phyloP scores from a whole-genome alignment of 2,329 filamentous ascomycete species.

The Exophiala sp. region DNA sequence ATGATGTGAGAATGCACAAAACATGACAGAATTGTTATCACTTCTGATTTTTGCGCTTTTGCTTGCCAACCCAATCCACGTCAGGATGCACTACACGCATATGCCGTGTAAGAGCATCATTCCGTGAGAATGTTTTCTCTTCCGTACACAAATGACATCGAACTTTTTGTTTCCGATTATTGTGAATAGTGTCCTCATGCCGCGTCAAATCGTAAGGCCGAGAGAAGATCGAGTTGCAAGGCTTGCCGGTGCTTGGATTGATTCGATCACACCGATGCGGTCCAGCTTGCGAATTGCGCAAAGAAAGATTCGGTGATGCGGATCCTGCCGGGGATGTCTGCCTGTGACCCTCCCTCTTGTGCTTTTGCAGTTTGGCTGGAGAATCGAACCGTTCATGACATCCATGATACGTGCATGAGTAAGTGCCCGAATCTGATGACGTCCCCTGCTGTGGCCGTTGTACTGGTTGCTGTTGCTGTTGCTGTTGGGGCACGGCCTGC shows the following conservation, averaged over 20 bases:
- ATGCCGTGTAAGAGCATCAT: slow-evolving; percentile 89
- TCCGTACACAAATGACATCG: slow-evolving; percentile 89
- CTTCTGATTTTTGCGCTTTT: slow-evolving; percentile 25
- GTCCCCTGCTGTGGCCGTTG: slow-evolving; percentile 59
- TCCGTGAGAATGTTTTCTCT: slow-evolving; percentile 94
- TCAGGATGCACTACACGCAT: slow-evolving; percentile 94
- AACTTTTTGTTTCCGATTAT: slow-evolving; percentile 89
- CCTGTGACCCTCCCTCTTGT: slow-evolving; percentile 90
- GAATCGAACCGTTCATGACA: slow-evolving; percentile 87
- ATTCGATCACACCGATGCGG: slow-evolving; percentile 90
- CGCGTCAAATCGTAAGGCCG: slow-evolving; percentile 93
- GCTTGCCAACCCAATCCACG: slow-evolving; percentile 72
- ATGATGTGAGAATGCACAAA: neutral
- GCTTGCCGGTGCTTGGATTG: slow-evolving; percentile 92
- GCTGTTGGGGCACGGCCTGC: slow-evolving; percentile 27
- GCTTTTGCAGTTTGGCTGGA: slow-evolving; percentile 81
- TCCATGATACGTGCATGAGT: slow-evolving; percentile 93
- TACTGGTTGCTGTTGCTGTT: slow-evolving; percentile 43
- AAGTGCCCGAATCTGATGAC: slow-evolving; percentile 77
- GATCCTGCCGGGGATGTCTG: slow-evolving; percentile 58
- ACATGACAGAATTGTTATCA: slow-evolving; percentile 5
- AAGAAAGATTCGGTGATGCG: slow-evolving; percentile 49
- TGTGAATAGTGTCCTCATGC: slow-evolving; percentile 97
- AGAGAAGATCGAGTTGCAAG: slow-evolving; percentile 91
- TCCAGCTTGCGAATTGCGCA: slow-evolving; percentile 82